phyloP scores from a whole-genome alignment of 1,284 basidiomycete species.

The Rhodotorula sp. region DNA sequence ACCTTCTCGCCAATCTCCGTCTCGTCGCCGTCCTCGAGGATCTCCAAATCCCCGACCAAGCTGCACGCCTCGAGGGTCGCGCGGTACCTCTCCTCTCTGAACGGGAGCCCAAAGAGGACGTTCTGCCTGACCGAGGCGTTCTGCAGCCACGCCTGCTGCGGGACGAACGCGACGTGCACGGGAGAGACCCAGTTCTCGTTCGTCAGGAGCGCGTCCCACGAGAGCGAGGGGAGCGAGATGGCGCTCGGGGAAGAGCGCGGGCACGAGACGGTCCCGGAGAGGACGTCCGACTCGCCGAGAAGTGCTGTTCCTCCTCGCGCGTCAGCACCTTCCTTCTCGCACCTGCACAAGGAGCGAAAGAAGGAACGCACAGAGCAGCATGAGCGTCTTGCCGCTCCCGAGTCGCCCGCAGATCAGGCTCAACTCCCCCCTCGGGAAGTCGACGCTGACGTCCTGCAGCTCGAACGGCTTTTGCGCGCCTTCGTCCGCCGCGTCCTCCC shows the following conservation, averaged over 20 bases:
- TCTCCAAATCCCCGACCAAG: slow-evolving; percentile 78
- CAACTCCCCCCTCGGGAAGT: slow-evolving; percentile 75
- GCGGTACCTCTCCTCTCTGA: slow-evolving; percentile 71
- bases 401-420: slow-evolving; percentile 73
- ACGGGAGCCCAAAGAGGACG: slow-evolving; percentile 85
- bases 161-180: slow-evolving; percentile 84
- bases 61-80: slow-evolving; percentile 77
- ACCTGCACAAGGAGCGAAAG: too few species aligned
- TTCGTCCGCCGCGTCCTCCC: slow-evolving; percentile 9
- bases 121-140: slow-evolving; percentile 94
- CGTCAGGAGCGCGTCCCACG: slow-evolving; percentile 43
- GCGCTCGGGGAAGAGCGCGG: slow-evolving; percentile 80
- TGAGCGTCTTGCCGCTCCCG: slow-evolving; percentile 67
- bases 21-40: slow-evolving; percentile 91
- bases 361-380: slow-evolving; percentile 62
- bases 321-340: neutral
- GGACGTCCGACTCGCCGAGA: slow-evolving; percentile 85
- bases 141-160: slow-evolving; percentile 84
- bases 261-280: slow-evolving; percentile 75
- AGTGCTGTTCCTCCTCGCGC: slow-evolving; percentile 58
- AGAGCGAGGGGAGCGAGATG: slow-evolving; percentile 58
- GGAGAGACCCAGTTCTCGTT: slow-evolving; percentile 72
- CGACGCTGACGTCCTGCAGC: slow-evolving; percentile 73
- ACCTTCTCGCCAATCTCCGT: slow-evolving; percentile 78
- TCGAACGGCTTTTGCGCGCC: slow-evolving; percentile 62